These are phyloP conservation scores for Tulasnella sp. DNA, from an alignment of 768 basidiomycete species.

Conservation along the genomic window DNA sequence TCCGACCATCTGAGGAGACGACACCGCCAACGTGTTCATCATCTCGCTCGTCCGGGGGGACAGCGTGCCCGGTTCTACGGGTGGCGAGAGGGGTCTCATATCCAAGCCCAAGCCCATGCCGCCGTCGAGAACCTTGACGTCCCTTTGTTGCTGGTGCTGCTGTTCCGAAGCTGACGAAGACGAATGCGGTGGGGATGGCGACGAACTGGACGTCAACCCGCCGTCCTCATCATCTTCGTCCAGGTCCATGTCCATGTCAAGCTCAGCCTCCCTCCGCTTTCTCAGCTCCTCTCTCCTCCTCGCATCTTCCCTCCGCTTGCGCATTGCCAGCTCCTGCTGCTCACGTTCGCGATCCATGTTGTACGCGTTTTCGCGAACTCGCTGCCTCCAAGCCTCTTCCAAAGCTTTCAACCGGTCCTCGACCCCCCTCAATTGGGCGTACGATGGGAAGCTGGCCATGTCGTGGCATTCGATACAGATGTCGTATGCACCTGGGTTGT, in stretches of 20 bases:
- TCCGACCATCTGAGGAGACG: slow-evolving; percentile 7
- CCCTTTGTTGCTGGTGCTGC: neutral
- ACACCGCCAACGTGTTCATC: slow-evolving; percentile 8
- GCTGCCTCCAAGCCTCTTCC: slow-evolving; percentile 59
- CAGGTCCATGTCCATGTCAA: slow-evolving; percentile 23
- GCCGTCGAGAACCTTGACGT: slow-evolving; percentile 23
- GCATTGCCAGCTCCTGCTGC: slow-evolving; percentile 22
- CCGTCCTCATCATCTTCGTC: slow-evolving; percentile 8
- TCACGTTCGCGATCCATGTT: slow-evolving; percentile 37
- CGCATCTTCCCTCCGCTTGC: slow-evolving; percentile 31
- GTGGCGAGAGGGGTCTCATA: slow-evolving; percentile 3
- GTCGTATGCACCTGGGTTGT: slow-evolving; percentile 63
- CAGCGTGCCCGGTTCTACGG: neutral
- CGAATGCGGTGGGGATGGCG: neutral
- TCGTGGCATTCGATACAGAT: slow-evolving; percentile 89
- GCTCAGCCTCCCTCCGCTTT: neutral
- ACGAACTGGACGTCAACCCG: neutral
- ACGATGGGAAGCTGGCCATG: slow-evolving; percentile 66
- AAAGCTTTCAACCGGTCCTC: slow-evolving; percentile 69
- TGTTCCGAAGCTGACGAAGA: neutral
- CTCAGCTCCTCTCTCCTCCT: slow-evolving; percentile 11
- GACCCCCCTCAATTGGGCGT: slow-evolving; percentile 62
- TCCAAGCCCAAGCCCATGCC: slow-evolving; percentile 11
- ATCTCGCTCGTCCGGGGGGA: slow-evolving; percentile 10
- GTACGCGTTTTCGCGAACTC: slow-evolving; percentile 30